These are phyloP conservation scores for Viola pubescens DNA, from an alignment of 441 rosid species.

Conservation along the genomic window DNA sequence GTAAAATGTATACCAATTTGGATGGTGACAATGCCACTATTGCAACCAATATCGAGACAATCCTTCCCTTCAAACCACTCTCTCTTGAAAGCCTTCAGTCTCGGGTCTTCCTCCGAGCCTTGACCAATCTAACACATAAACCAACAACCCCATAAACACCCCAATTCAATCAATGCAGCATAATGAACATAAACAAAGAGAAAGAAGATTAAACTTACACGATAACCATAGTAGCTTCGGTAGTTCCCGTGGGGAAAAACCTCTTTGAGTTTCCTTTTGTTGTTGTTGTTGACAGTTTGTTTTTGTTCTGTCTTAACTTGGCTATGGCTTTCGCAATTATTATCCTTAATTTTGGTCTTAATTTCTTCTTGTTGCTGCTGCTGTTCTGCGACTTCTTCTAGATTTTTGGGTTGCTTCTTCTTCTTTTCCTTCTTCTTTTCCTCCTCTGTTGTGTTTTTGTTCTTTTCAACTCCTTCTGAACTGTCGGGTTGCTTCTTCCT, in stretches of 20 bases:
- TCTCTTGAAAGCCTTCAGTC: conserved; percentile 59
- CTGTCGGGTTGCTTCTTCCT: not conserved
- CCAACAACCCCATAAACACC: not conserved
- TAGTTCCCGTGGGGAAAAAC: conserved; percentile 72
- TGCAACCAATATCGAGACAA: conserved; percentile 91
- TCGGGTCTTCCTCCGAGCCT: conserved; percentile 75
- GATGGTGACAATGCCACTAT: conserved; percentile 68
- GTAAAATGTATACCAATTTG: conserved; percentile 43
- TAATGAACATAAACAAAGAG: not conserved
- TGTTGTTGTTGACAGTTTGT: conserved; percentile 9
- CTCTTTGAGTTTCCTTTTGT: conserved; percentile 42
- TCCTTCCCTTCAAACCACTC: conserved; percentile 78
- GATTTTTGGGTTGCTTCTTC: conserved; percentile 12
- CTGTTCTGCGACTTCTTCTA: conserved; percentile 6
- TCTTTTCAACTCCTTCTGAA: not conserved
- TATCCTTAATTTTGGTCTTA: no score
- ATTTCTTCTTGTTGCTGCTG: not conserved
- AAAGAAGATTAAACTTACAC: conserved; percentile 28
- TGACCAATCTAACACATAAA: conserved; percentile 40
- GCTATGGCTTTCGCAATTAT: not conserved
- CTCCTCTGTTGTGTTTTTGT: no score
- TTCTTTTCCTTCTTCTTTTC: not conserved
- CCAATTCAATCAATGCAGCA: no score
- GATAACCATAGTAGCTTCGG: conserved; percentile 80
- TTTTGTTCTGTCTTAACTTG: not conserved